Percentiles rank a stretch among this genome's conserved stretches.
Evolutionary conservation across 169 alveolate genomes (phyloP).

Genomic region (Plasmodium relictum): DNA sequence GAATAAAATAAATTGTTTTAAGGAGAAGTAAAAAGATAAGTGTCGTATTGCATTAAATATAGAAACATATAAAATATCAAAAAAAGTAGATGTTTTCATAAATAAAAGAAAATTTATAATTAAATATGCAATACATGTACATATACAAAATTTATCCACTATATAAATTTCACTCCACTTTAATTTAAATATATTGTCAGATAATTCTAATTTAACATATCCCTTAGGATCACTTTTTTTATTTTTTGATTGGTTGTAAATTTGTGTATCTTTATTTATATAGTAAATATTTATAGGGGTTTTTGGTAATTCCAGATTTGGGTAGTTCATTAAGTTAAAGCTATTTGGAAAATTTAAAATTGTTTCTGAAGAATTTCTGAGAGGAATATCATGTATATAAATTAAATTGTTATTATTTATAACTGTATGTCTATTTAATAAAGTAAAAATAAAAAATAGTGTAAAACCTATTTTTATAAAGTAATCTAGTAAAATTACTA

Average conservation of each 20-base stretch:
- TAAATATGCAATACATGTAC: constrained; percentile 31
- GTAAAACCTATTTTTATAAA: constrained; percentile 44
- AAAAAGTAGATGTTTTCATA: constrained; percentile 48
- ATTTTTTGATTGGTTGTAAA: neutral
- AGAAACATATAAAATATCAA: constrained; percentile 43
- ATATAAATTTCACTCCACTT: constrained; percentile 43
- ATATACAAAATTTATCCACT: constrained; percentile 35
- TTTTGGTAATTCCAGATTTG: constrained; percentile 16
- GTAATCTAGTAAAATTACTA: constrained; percentile 35
- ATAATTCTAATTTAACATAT: constrained; percentile 18
- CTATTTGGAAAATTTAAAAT: constrained; percentile 9
- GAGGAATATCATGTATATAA: constrained; percentile 26
- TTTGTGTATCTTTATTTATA: constrained; percentile 46
- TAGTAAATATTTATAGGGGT: constrained; percentile 26
- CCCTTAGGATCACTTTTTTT: constrained; percentile 19
- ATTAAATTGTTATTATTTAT: constrained; percentile 10
- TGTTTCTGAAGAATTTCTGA: neutral
- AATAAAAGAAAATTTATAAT: constrained; percentile 34
- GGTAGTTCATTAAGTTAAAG: constrained; percentile 21
- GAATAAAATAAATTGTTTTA: constrained; percentile 57
- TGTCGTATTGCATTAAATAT: constrained; percentile 41
- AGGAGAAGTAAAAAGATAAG: constrained; percentile 57
- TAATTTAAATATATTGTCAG: constrained; percentile 22
- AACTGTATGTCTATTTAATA: constrained; percentile 24
- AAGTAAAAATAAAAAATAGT: constrained; percentile 32